phyloP scores from a whole-genome alignment of 2,329 filamentous ascomycete species.

The Dactylonectria macrodidyma region DNA sequence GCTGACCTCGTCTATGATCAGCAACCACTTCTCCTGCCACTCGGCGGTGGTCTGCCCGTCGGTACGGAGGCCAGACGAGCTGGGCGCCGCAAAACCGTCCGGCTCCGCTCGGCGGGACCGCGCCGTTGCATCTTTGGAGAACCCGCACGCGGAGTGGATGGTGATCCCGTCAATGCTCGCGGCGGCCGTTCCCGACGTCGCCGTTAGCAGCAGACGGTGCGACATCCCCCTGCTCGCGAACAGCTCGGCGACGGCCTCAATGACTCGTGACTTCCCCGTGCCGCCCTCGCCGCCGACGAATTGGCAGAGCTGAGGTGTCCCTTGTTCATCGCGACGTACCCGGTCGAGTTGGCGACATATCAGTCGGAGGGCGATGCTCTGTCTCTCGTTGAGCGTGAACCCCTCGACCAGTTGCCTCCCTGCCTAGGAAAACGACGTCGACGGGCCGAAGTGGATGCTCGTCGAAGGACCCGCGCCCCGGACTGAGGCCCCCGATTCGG shows the following conservation, averaged over 20 bases:
- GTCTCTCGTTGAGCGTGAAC: slow-evolving; percentile 14
- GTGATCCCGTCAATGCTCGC: slow-evolving; percentile 24
- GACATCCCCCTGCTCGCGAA: slow-evolving; percentile 12
- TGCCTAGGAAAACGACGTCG: slow-evolving; percentile 17
- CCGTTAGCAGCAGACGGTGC: slow-evolving; percentile 19
- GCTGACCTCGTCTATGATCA: too few species aligned
- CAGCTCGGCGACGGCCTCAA: slow-evolving; percentile 17
- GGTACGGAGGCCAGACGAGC: too few species aligned
- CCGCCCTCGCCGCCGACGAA: slow-evolving; percentile 33
- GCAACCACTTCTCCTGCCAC: too few species aligned
- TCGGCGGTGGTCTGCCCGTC: too few species aligned
- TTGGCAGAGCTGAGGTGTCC: slow-evolving; percentile 26
- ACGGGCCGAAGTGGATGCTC: slow-evolving; percentile 4
- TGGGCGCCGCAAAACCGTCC: neutral
- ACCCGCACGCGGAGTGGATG: slow-evolving; percentile 26
- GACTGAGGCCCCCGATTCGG: slow-evolving; percentile 3
- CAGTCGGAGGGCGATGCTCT: slow-evolving; percentile 20
- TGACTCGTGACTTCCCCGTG: slow-evolving; percentile 30
- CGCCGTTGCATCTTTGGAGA: slow-evolving; percentile 16
- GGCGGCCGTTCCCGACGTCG: slow-evolving; percentile 25
- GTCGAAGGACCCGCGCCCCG: too few species aligned
- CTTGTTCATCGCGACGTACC: neutral
- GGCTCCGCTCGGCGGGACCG: neutral
- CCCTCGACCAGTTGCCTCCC: slow-evolving; percentile 2
- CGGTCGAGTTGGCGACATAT: slow-evolving; percentile 28